These are phyloP conservation scores for Diphasiastrum complanatum DNA, from an alignment of 83 land plant species.

Conservation along the genomic window DNA sequence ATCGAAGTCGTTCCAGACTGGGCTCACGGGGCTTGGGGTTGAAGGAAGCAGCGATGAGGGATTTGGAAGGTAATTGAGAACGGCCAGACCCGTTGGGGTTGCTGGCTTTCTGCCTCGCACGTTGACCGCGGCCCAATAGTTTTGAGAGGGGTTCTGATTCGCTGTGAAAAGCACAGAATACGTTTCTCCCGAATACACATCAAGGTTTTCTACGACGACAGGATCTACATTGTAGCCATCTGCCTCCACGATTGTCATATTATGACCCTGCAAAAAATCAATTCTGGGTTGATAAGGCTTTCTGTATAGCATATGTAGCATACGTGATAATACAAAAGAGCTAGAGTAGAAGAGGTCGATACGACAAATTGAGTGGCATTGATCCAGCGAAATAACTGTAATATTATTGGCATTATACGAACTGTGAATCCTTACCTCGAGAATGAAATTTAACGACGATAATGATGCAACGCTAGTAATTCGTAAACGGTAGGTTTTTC, in stretches of 20 bases:
- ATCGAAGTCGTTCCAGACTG: constrained; percentile 51
- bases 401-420: no score
- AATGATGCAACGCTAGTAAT: constrained; percentile 66
- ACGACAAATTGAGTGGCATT: no score
- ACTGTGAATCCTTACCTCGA: no score
- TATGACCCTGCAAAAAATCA: constrained; percentile 52
- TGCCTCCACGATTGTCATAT: constrained; percentile 73
- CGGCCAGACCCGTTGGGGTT: constrained; percentile 47
- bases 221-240: constrained; percentile 84
- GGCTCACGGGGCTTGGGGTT: constrained; percentile 44
- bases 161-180: constrained; percentile 77
- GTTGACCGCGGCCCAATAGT: constrained; percentile 60
- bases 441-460: constrained; percentile 59
- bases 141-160: constrained; percentile 43
- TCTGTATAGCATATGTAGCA: no score
- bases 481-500: constrained; percentile 55
- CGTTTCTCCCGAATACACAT: constrained; percentile 75
- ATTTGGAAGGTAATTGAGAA: constrained; percentile 46
- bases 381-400: no score
- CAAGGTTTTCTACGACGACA: constrained; percentile 43
- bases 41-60: constrained; percentile 35
- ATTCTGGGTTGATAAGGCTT: no score
- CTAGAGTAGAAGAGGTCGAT: background rate
- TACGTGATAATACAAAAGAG: no score
- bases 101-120: constrained; percentile 56